Base-by-base conservation (phyloP, 768 basidiomycete species). In the Mycena polygramma region DNA sequence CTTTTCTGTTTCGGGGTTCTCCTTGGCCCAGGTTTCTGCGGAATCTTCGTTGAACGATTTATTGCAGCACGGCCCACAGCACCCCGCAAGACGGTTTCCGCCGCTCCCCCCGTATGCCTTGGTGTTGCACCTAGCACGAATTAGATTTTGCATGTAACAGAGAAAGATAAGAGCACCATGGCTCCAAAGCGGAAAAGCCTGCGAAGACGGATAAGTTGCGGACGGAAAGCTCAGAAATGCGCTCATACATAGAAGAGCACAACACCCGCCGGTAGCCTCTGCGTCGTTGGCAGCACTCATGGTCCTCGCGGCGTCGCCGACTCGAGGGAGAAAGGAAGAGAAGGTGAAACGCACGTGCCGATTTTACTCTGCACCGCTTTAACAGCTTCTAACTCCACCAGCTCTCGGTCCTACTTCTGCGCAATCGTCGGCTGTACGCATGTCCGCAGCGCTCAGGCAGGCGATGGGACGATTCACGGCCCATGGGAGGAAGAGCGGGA, bases 21-120 rank as follows among this genome's bases (percentile, higher is more conserved):
- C 79, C 79, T 83, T 79, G 51, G 77, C 78, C 48, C 82, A 75
- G 51, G 75, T 78, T 35, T 86, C 85, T 71, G 86, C 83, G 1
- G 74, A 77, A 68, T 88, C 87, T 53, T 84, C 83, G 72, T 87
- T 79, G 74, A 87, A 86, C 6, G 83, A 83, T 19, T 81, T 76
- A 22, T 77, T 75, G 65, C 81, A 87, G 57, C 86, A 88, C 36
- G 79, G 80, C 15, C 81, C 83, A 70, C 86, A 88, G 67, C 87
- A 87, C 14, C 86, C 86, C 19, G 79, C 26, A 69, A 74, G 67
- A 41, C 74, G 69, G 61, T 83, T 78, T 60, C 81, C 79, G 8
- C 81, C 81, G 5, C 75, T 64, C n/a, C 79, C 72, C 9, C 84
- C 83, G 54, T 74, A 81, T 1, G 77, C 57, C 57, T 77, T 76